Evolutionary conservation across 805 yeast species (phyloP).

Genomic region (Blastobotrys muscicola): DNA sequence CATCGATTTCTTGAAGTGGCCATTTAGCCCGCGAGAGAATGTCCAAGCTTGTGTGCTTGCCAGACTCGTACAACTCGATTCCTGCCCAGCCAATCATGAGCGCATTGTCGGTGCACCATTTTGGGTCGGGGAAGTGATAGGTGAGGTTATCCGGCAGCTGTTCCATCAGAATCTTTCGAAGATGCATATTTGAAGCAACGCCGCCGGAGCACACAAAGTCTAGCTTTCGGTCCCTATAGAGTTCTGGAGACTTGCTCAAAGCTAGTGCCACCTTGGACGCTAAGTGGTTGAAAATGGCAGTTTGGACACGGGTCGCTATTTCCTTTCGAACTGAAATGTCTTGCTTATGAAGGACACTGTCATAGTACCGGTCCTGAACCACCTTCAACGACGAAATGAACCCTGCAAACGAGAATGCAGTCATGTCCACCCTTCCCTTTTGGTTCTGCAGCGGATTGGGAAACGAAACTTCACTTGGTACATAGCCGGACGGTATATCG

Average conservation of each 20-base stretch:
- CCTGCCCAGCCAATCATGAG: conserved; percentile 98
- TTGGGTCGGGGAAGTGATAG: conserved; percentile 53
- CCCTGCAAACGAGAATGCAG: conserved; percentile 70
- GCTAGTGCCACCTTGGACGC: conserved; percentile 42
- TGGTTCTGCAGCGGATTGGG: conserved; percentile 48
- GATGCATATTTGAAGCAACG: conserved; percentile 63
- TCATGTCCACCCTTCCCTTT: conserved; percentile 35
- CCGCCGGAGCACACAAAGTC: conserved; percentile 82
- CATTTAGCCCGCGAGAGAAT: conserved; percentile 69
- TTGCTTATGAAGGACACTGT: conserved; percentile 3
- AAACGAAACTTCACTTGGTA: conserved; percentile 15
- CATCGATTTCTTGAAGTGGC: conserved; percentile 45
- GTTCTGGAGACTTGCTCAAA: conserved; percentile 32
- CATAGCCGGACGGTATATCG: conserved; percentile 24
- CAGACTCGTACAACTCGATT: conserved; percentile 64
- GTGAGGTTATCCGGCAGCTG: conserved; percentile 23
- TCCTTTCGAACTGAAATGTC: conserved; percentile 9
- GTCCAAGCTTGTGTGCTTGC: conserved; percentile 39
- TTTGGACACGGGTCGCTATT: conserved; percentile 37
- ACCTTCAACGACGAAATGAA: conserved; percentile 45
- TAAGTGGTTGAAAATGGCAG: conserved; percentile 62
- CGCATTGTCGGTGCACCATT: conserved; percentile 88
- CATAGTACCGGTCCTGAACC: conserved; percentile 7
- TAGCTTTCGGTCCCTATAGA: conserved; percentile 1
- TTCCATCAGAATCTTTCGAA: conserved; percentile 21